phyloP scores from a whole-genome alignment of 768 basidiomycete genomes.

The Hypholoma sublateritium region DNA sequence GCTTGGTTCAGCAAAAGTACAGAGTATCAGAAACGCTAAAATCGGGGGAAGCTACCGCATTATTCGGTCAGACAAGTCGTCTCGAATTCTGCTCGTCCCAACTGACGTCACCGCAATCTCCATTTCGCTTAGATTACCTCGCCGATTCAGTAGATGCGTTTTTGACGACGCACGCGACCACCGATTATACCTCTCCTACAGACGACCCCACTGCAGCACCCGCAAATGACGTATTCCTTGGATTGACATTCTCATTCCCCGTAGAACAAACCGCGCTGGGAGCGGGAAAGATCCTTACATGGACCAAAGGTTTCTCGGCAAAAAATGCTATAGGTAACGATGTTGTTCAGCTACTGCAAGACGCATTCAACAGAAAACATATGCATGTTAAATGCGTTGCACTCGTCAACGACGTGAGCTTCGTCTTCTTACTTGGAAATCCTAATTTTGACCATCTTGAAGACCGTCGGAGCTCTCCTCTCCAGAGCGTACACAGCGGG shows the following conservation, averaged over 20 bases:
- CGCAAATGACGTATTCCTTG: constrained; percentile 54
- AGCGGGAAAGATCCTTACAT: constrained; percentile 86
- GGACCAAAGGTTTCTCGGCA: constrained; percentile 96
- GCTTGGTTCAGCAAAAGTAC: constrained; percentile 93
- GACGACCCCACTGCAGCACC: constrained; percentile 16
- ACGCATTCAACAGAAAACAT: constrained; percentile 89
- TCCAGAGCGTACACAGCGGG: constrained; percentile 94
- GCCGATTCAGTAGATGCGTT: constrained; percentile 97
- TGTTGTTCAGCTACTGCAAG: constrained; percentile 85
- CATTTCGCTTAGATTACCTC: constrained; percentile 75
- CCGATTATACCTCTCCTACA: constrained; percentile 38
- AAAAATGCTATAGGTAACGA: constrained; percentile 89
- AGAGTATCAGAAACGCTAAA: constrained; percentile 93
- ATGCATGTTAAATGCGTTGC: constrained; percentile 91
- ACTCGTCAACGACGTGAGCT: constrained; percentile 87
- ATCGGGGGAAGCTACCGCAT: constrained; percentile 80
- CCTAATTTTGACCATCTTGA: not conserved
- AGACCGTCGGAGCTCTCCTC: constrained; percentile 96
- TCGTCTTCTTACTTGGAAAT: not conserved
- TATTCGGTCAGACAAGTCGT: constrained; percentile 67
- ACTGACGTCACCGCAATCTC: constrained; percentile 4
- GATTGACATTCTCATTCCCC: constrained; percentile 96
- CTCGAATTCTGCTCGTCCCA: constrained; percentile 8
- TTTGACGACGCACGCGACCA: constrained; percentile 60
- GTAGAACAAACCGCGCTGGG: constrained; percentile 95